A percentile compares a stretch with the other conserved stretches of the same genome.
These are phyloP conservation scores for Cladosporium austrohemisphaericum DNA, from an alignment of 2,329 filamentous ascomycete species.

Conservation along the genomic window DNA sequence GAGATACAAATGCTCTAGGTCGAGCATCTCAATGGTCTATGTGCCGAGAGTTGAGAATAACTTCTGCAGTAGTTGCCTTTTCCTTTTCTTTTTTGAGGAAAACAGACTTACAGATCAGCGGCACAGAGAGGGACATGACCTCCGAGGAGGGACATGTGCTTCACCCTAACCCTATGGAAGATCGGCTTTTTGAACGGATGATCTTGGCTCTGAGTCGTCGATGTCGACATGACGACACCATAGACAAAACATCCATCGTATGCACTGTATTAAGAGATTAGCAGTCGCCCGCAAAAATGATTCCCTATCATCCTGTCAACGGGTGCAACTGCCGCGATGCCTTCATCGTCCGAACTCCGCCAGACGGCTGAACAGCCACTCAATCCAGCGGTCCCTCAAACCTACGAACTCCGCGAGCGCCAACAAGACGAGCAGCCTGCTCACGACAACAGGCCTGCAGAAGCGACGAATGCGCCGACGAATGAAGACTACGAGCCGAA, in stretches of 20 bases:
- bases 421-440: slow-evolving; percentile 13
- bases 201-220: too few species aligned
- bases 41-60: too few species aligned
- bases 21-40: too few species aligned
- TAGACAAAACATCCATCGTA: not conserved
- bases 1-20: too few species aligned
- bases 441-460: slow-evolving; percentile 3
- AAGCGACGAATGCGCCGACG: slow-evolving; percentile 24
- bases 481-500: slow-evolving; percentile 43
- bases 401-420: slow-evolving; percentile 15
- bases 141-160: too few species aligned
- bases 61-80: not conserved
- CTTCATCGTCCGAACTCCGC: slow-evolving; percentile 11
- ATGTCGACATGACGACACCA: slow-evolving; percentile 7
- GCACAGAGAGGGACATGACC: too few species aligned
- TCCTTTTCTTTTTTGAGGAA: not conserved
- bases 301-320: not conserved
- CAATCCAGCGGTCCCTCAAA: slow-evolving; percentile 12
- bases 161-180: too few species aligned
- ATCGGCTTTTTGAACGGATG: too few species aligned
- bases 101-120: too few species aligned
- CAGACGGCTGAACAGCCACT: slow-evolving; percentile 11
- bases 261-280: not conserved
- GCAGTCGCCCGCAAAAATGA: not conserved
- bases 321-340: slow-evolving; percentile 1